These are phyloP conservation scores for Mollisia scopiformis DNA, from an alignment of 2,329 filamentous ascomycete species.

Conservation along the genomic window DNA sequence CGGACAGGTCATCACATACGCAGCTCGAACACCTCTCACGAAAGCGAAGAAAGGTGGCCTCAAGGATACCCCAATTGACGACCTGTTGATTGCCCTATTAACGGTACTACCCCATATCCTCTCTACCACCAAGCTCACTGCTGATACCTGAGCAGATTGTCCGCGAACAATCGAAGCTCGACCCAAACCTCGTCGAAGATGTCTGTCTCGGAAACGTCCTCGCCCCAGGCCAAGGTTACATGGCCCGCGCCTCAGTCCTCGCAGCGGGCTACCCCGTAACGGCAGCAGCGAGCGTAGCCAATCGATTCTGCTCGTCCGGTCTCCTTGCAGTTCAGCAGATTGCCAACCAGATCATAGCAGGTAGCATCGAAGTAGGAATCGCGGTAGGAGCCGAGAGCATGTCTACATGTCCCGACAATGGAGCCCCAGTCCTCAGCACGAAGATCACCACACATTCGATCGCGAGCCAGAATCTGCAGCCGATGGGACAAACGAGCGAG, in stretches of 20 bases:
- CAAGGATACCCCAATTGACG: conserved; percentile 87
- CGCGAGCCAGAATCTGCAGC: conserved; percentile 91
- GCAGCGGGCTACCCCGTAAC: conserved; percentile 87
- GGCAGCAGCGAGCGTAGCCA: conserved; percentile 80
- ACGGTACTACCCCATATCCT: conserved; percentile 66
- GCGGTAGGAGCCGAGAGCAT: conserved; percentile 97
- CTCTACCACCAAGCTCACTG: background rate
- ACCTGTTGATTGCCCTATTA: conserved; percentile 83
- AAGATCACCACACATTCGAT: conserved; percentile 77
- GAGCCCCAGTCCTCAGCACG: conserved; percentile 87
- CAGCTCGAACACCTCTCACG: conserved; percentile 86
- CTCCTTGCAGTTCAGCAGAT: conserved; percentile 91
- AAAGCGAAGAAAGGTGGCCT: conserved; percentile 90
- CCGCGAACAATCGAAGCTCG: conserved; percentile 39
- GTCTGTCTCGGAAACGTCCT: conserved; percentile 89
- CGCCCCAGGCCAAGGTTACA: conserved; percentile 91
- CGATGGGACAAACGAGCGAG: conserved; percentile 93
- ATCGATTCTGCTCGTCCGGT: conserved; percentile 92
- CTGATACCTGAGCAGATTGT: conserved; percentile 14
- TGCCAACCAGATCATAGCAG: conserved; percentile 85
- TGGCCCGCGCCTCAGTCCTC: conserved; percentile 83
- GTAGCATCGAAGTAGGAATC: conserved; percentile 93
- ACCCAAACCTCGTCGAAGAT: conserved; percentile 85
- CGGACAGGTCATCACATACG: conserved; percentile 75
- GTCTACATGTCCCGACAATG: conserved; percentile 76